Percentiles rank a stretch among this genome's conserved stretches.
These are phyloP conservation scores for Erigeron canadensis DNA, from an alignment of 129 eudicot genomes.

Conservation along the genomic window DNA sequence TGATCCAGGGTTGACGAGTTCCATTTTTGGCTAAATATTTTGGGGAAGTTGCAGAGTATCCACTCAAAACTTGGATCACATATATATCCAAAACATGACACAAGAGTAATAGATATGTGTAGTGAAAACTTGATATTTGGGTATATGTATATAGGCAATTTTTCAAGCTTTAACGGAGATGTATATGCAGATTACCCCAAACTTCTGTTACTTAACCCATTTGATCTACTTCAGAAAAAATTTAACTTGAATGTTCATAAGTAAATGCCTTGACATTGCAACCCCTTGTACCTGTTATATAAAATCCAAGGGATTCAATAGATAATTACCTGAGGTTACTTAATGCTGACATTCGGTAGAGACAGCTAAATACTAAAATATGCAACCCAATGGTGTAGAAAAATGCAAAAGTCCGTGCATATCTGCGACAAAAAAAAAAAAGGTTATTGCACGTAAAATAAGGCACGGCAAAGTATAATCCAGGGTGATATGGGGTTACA, in stretches of 20 bases:
- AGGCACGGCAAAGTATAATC: no score
- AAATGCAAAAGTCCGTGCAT: conserved; percentile 90
- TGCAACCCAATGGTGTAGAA: conserved; percentile 98
- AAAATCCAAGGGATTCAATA: background rate
- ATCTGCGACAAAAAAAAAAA: conserved; percentile 42
- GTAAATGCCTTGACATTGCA: background rate
- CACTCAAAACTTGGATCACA: no score
- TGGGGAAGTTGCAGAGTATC: no score
- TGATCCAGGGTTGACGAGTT: no score
- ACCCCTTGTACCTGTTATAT: background rate
- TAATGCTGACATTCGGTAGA: conserved; percentile 92
- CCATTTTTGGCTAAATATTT: no score
- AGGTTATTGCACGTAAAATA: background rate
- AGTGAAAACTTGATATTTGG: background rate
- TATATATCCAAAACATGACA: no score
- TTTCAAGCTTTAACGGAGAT: no score
- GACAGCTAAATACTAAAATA: conserved; percentile 89
- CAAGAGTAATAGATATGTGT: no score
- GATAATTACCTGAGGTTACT: conserved; percentile 81
- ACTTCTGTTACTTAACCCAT: background rate
- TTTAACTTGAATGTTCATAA: background rate
- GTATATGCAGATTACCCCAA: no score
- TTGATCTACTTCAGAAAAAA: background rate
- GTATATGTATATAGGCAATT: no score
- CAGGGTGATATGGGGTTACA: no score